Conservation (phyloP, 2,329 filamentous ascomycete genomes). For the Celoporthe dispersa region DNA sequence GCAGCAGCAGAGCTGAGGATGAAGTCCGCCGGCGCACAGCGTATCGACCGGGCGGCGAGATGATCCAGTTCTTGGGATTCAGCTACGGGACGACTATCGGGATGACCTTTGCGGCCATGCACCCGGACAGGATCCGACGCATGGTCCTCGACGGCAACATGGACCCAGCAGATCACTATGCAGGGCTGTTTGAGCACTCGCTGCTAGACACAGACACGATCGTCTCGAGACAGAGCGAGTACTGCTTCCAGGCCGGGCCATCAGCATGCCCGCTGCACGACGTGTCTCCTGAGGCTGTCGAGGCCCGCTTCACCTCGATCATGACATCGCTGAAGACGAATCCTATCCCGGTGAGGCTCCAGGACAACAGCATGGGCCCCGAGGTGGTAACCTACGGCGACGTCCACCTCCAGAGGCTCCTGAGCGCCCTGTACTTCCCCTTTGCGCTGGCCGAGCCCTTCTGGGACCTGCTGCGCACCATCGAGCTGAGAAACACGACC, state of each 20-base stretch:
- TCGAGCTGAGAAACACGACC: background rate
- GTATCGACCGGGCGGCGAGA: constrained; percentile 34
- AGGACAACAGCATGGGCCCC: constrained; percentile 3
- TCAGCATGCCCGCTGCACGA: constrained; percentile 18
- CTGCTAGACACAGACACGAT: constrained; percentile 38
- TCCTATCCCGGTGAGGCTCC: constrained; percentile 36
- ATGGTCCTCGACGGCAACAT: constrained; percentile 44
- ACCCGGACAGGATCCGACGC: constrained; percentile 40
- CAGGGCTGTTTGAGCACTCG: constrained; percentile 34
- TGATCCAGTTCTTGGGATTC: constrained; percentile 47
- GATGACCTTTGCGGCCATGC: constrained; percentile 45
- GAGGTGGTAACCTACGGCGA: constrained; percentile 12
- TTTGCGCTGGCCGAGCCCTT: constrained; percentile 11
- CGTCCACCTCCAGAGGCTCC: constrained; percentile 2
- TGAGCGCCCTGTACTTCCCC: constrained; percentile 10
- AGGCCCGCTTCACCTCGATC: constrained; percentile 23
- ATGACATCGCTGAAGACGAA: constrained; percentile 29
- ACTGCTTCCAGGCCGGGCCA: constrained; percentile 35
- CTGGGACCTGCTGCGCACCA: constrained; percentile 4
- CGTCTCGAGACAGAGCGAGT: constrained; percentile 40
- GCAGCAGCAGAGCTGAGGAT: background rate
- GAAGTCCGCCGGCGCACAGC: constrained; percentile 26
- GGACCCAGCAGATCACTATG: constrained; percentile 42
- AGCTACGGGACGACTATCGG: constrained; percentile 49
- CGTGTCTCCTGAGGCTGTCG: constrained; percentile 12